Percentiles rank a stretch among this genome's conserved stretches.
Conservation (phyloP, 495 filamentous ascomycete species). For the Penicillium bovifimosum region DNA sequence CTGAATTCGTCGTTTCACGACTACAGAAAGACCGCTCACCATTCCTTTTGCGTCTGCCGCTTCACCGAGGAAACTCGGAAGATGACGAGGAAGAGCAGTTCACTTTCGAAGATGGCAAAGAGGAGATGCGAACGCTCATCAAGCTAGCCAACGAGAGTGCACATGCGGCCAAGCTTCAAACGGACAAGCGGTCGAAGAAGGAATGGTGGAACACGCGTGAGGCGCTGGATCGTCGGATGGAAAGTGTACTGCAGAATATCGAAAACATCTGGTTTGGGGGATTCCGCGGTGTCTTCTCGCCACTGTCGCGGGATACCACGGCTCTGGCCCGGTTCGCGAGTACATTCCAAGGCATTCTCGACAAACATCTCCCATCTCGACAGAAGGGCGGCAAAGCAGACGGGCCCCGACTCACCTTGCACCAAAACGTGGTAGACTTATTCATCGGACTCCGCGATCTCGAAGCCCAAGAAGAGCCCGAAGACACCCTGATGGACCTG, state of each 20-base stretch:
- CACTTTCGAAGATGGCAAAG: slow-evolving; percentile 68
- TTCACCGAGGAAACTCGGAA: slow-evolving; percentile 73
- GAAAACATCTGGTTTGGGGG: slow-evolving; percentile 93
- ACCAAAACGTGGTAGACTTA: slow-evolving; percentile 73
- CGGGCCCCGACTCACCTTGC: slow-evolving; percentile 53
- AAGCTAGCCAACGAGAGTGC: slow-evolving; percentile 71
- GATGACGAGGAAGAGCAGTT: slow-evolving; percentile 81
- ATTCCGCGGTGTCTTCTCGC: slow-evolving; percentile 85
- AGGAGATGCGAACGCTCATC: slow-evolving; percentile 80
- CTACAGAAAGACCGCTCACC: slow-evolving; percentile 67
- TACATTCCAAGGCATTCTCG: slow-evolving; percentile 74
- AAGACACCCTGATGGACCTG: slow-evolving; percentile 81
- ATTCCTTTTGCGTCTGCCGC: slow-evolving; percentile 78
- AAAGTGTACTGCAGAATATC: slow-evolving; percentile 74
- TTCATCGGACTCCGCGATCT: slow-evolving; percentile 82
- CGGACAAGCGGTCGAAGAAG: slow-evolving; percentile 55
- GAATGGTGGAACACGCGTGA: slow-evolving; percentile 88
- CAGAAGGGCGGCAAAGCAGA: slow-evolving; percentile 51
- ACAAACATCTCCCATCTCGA: slow-evolving; percentile 87
- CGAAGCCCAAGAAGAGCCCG: slow-evolving; percentile 62
- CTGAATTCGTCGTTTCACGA: slow-evolving; percentile 78
- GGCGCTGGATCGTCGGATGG: slow-evolving; percentile 68
- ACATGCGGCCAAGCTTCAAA: slow-evolving; percentile 62
- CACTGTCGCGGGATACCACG: slow-evolving; percentile 52
- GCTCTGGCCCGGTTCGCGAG: slow-evolving; percentile 67